A percentile compares a stretch with the other conserved stretches of the same genome.
Conservation (phyloP, 805 yeast genomes). For the Candida boleticola region DNA sequence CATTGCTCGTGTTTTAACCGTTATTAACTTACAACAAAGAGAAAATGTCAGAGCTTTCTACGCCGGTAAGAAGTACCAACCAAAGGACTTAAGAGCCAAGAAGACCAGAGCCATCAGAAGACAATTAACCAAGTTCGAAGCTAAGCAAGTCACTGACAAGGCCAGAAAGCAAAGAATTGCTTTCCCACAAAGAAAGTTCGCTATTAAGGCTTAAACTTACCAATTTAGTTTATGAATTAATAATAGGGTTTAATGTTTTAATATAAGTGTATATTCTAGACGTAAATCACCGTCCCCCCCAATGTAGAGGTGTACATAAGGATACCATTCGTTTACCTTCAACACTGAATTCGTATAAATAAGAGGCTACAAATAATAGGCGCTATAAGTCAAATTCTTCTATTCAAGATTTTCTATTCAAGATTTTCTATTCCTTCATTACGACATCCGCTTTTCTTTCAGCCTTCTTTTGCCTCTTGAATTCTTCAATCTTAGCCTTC, state of each 20-base stretch:
- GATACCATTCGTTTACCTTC: no score
- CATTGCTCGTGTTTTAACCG: conserved; percentile 97
- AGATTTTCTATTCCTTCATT: conserved; percentile 10
- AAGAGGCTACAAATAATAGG: no score
- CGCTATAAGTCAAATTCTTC: background rate
- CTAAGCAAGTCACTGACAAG: conserved; percentile 77
- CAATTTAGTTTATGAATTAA: conserved; percentile 4
- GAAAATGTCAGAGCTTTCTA: conserved; percentile 91
- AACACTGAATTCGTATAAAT: no score
- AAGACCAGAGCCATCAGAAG: conserved; percentile 99
- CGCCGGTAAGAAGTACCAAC: conserved; percentile 92
- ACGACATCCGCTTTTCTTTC: conserved; percentile 16
- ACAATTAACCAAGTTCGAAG: conserved; percentile 86
- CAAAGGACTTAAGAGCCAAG: conserved; percentile 99
- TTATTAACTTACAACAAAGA: conserved; percentile 96
- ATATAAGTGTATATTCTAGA: conserved; percentile 16
- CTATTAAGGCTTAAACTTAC: conserved; percentile 86
- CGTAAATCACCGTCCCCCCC: no score
- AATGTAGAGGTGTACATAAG: no score
- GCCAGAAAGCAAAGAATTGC: conserved; percentile 90
- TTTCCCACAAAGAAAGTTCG: conserved; percentile 98
- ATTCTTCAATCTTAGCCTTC: conserved; percentile 57
- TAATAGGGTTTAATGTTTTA: conserved; percentile 14
- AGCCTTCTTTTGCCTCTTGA: conserved; percentile 44
- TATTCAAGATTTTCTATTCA: background rate